These are phyloP conservation scores for Mycena leptocephala DNA, from an alignment of 768 basidiomycete genomes.

Conservation along the genomic window DNA sequence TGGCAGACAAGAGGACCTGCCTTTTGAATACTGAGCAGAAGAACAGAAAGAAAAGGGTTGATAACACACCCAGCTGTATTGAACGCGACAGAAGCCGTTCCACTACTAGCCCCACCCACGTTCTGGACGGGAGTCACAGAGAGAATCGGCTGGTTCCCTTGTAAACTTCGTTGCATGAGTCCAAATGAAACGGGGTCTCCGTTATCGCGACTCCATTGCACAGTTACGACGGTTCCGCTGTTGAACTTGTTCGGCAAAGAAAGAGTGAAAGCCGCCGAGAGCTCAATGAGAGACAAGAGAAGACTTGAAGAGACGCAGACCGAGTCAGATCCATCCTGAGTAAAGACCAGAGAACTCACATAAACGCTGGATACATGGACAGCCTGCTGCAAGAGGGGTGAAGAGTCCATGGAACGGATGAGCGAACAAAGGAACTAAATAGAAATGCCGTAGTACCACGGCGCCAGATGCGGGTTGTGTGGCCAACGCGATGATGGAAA, in stretches of 20 bases:
- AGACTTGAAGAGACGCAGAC: not conserved
- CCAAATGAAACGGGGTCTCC: constrained; percentile 24
- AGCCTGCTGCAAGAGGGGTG: no score
- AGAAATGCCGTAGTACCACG: no score
- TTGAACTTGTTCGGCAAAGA: constrained; percentile 6
- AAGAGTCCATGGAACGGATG: no score
- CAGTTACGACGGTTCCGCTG: not conserved
- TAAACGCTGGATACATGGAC: not conserved
- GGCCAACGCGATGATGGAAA: no score
- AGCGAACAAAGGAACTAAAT: not conserved
- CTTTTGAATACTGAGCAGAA: not conserved
- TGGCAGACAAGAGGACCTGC: constrained; percentile 17
- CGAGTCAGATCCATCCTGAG: not conserved
- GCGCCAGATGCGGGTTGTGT: no score
- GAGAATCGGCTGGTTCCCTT: not conserved
- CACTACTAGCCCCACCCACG: not conserved
- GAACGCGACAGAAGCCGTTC: not conserved
- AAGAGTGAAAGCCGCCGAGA: constrained; percentile 6
- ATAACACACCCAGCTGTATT: constrained; percentile 11
- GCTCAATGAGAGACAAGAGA: not conserved
- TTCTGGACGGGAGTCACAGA: constrained; percentile 17
- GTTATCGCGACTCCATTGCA: constrained; percentile 16
- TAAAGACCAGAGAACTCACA: not conserved
- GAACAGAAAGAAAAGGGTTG: not conserved
- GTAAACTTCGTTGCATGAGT: constrained; percentile 27